A percentile compares a stretch with the other conserved stretches of the same genome.
These are phyloP conservation scores for Caryopteris hybrid DNA, from an alignment of 305 asterid genomes.

Conservation along the genomic window DNA sequence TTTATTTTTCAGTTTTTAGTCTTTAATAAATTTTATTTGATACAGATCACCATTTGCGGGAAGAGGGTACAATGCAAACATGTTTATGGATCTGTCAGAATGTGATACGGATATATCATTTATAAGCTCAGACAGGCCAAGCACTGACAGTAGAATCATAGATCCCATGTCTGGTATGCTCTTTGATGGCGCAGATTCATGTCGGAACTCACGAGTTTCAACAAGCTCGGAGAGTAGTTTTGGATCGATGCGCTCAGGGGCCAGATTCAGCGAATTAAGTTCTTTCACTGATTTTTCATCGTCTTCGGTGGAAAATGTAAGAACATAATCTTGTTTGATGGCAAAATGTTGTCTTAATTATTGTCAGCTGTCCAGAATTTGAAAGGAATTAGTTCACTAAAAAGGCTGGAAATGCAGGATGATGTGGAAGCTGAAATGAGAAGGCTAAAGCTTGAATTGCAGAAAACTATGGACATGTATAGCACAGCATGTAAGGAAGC, in stretches of 20 bases:
- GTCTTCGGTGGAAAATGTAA: slow-evolving; percentile 61
- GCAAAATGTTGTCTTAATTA: background rate
- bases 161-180: slow-evolving; percentile 41
- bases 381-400: background rate
- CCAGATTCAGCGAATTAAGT: slow-evolving; percentile 47
- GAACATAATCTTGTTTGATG: background rate
- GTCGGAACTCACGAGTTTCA: slow-evolving; percentile 49
- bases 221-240: slow-evolving; percentile 71
- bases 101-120: slow-evolving; percentile 72
- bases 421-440: slow-evolving; percentile 87
- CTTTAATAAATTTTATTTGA: background rate
- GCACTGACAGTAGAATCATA: slow-evolving; percentile 53
- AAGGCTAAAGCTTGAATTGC: slow-evolving; percentile 75
- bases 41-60: slow-evolving; percentile 59
- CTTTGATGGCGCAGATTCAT: slow-evolving; percentile 46
- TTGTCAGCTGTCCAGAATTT: background rate
- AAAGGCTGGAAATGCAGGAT: slow-evolving; percentile 43
- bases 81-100: slow-evolving; percentile 52
- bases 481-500: slow-evolving; percentile 94
- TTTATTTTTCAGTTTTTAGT: background rate
- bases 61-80: slow-evolving; percentile 34
- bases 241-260: slow-evolving; percentile 47
- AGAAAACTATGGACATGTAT: slow-evolving; percentile 84
- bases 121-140: slow-evolving; percentile 76
- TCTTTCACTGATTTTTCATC: slow-evolving; percentile 50